Base-by-base conservation (phyloP, 176 grass and related monocot species). In the Triticum monococcum region DNA sequence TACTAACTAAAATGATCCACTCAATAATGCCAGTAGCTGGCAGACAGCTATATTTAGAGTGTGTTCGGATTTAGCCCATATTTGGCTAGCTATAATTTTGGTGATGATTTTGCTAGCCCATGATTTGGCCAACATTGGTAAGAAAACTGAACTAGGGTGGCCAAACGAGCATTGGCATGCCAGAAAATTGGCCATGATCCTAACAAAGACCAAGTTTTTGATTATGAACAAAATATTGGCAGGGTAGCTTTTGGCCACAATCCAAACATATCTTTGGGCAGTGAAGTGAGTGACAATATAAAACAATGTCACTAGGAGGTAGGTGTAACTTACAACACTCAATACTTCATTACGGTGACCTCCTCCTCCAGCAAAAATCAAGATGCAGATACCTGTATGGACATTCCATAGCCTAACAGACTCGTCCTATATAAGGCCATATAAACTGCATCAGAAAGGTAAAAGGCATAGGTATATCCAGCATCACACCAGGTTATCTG, bases 351-450 rank as follows among this genome's bases (percentile, higher is more conserved):
- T 96, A 26, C 97, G 68, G 48, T 98, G 97, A 76, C 97, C 96
- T 25, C 93, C 97, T 79, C 88, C 90, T 88, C 97, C 97, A 75
- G 93, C 88, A 90, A 98, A 98, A 80, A 94, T 52, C 89, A 98
- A 86, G 80, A 98, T 96, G 54, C 92, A 98, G 46, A 98, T 98
- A 71, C 96, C 96, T 77, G 92, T 98, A 73, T 96, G 96, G 71
- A 94, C 89, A 94, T 98, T 98, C 96, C 96, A 98, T 46, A 96
- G 70, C 84, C 93, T 92, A 89, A 98, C 92, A 79, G 96, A 98
- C 75, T 98, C 96, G 61, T 98, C 96, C 96, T 94, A 83, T 79
- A 87, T 32, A 48, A 84, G 71, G 28, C 63, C 60, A 87, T 35
- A 33, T n/a, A 74, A 79, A 75, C 9, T 65, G 72, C n/a, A 82